Evolutionary conservation across 2,329 filamentous ascomycete genomes (phyloP).

Genomic region (Sarocladium strictum): DNA sequence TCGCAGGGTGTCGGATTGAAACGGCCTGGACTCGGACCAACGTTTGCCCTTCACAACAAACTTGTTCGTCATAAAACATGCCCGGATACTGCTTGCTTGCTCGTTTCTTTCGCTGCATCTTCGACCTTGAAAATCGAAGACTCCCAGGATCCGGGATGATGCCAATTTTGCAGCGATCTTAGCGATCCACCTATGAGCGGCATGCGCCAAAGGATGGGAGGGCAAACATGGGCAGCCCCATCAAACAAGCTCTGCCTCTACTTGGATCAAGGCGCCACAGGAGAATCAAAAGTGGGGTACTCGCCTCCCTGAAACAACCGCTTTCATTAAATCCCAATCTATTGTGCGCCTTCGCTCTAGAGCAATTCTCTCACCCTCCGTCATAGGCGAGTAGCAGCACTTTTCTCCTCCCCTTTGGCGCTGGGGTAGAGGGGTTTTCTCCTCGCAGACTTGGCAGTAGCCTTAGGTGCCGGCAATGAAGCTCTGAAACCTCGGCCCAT

Average conservation of each 20-base stretch:
- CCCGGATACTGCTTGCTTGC: too few species aligned
- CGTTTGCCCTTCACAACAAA: not conserved
- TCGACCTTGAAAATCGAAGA: not conserved
- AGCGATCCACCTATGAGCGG: not conserved
- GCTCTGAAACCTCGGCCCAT: not conserved
- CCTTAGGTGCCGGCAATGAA: not conserved
- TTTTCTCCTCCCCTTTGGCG: too few species aligned
- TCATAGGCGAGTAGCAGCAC: too few species aligned
- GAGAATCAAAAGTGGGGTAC: slow-evolving; percentile 5
- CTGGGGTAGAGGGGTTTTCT: too few species aligned
- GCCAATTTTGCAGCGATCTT: not conserved
- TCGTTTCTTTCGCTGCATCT: too few species aligned
- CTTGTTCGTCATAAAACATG: too few species aligned
- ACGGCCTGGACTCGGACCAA: not conserved
- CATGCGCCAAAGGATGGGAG: not conserved
- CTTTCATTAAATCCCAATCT: slow-evolving; percentile 4
- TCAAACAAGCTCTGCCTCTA: slow-evolving; percentile 1
- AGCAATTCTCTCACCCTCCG: not conserved
- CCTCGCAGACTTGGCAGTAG: too few species aligned
- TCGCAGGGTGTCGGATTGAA: slow-evolving; percentile 2
- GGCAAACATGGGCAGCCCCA: not conserved
- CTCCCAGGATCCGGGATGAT: not conserved
- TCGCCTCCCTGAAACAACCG: slow-evolving; percentile 7
- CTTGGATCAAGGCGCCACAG: not conserved
- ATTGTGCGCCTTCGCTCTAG: not conserved